A percentile compares a stretch with the other conserved stretches of the same genome.
Evolutionary conservation across 2,329 filamentous ascomycete genomes (phyloP).

Genomic region (Thielaviopsis euricoi): DNA sequence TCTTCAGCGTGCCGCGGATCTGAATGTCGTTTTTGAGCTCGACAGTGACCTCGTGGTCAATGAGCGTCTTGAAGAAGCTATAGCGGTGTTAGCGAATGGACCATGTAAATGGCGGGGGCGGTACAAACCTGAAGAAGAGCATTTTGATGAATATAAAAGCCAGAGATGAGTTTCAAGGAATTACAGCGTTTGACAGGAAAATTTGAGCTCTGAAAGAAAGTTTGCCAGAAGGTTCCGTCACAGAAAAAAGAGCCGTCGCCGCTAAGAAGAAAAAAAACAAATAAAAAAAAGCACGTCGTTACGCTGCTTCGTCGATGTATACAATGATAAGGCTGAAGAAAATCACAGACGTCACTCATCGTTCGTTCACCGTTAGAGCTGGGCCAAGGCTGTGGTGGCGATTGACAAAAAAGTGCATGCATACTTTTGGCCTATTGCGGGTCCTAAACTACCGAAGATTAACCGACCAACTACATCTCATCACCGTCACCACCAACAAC

Average conservation of each 20-base stretch:
- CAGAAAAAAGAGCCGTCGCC: no score
- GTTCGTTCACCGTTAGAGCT: not conserved
- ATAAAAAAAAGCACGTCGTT: no score
- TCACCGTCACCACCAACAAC: no score
- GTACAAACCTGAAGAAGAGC: slow-evolving; percentile 28
- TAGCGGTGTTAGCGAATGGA: not conserved
- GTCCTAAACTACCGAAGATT: not conserved
- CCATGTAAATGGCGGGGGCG: slow-evolving; percentile 3
- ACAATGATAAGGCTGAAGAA: not conserved
- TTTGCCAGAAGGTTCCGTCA: no score
- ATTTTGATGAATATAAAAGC: slow-evolving; percentile 18
- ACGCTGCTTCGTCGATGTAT: no score
- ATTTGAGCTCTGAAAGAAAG: no score
- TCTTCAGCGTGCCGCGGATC: slow-evolving; percentile 88
- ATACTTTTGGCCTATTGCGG: not conserved
- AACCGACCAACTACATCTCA: not conserved
- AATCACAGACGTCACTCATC: not conserved
- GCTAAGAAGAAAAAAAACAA: not conserved
- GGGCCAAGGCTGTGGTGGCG: not conserved
- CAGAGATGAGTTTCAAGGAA: not conserved
- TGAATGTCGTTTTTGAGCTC: slow-evolving; percentile 99
- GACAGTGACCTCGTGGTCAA: slow-evolving; percentile 92
- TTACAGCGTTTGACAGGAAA: no score
- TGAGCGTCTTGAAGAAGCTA: slow-evolving; percentile 97
- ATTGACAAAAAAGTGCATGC: not conserved